Evolutionary conservation across 345 rosid genomes (phyloP).

Genomic region (Populus davidiana): DNA sequence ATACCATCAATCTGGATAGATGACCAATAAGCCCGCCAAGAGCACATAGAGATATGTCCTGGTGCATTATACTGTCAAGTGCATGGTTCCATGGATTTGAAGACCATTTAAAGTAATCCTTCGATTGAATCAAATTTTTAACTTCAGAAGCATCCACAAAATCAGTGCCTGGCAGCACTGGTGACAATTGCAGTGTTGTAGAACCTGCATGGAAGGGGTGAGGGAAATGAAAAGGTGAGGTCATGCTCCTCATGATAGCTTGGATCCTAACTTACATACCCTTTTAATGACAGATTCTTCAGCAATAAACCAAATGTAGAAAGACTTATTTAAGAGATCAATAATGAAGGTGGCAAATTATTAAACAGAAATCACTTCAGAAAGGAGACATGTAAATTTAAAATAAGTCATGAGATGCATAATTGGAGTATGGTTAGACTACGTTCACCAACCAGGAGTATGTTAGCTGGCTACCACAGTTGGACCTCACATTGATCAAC

Average conservation of each 20-base stretch:
- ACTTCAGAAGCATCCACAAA: slow-evolving; percentile 66
- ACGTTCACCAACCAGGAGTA: background rate
- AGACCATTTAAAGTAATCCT: slow-evolving; percentile 63
- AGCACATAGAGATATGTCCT: slow-evolving; percentile 55
- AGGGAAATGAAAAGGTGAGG: background rate
- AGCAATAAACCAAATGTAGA: background rate
- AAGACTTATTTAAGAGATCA: no score
- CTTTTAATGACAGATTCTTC: background rate
- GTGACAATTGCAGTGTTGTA: slow-evolving; percentile 56
- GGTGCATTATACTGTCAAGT: slow-evolving; percentile 45
- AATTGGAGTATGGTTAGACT: background rate
- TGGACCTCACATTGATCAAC: no score
- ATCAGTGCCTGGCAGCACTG: slow-evolving; percentile 40
- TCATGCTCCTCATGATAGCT: background rate
- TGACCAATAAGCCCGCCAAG: slow-evolving; percentile 78
- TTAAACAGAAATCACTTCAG: no score
- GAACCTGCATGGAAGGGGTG: slow-evolving; percentile 40
- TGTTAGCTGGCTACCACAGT: background rate
- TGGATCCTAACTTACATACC: background rate
- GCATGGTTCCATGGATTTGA: slow-evolving; percentile 47
- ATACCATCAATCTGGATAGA: slow-evolving; percentile 83
- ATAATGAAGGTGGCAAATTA: no score
- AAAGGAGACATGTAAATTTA: no score
- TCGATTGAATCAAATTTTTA: slow-evolving; percentile 56
- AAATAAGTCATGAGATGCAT: background rate